A percentile compares a stretch with the other conserved stretches of the same genome.
These are phyloP conservation scores for Penicillium corylophilum DNA, from an alignment of 2,329 filamentous ascomycete species.

Conservation along the genomic window DNA sequence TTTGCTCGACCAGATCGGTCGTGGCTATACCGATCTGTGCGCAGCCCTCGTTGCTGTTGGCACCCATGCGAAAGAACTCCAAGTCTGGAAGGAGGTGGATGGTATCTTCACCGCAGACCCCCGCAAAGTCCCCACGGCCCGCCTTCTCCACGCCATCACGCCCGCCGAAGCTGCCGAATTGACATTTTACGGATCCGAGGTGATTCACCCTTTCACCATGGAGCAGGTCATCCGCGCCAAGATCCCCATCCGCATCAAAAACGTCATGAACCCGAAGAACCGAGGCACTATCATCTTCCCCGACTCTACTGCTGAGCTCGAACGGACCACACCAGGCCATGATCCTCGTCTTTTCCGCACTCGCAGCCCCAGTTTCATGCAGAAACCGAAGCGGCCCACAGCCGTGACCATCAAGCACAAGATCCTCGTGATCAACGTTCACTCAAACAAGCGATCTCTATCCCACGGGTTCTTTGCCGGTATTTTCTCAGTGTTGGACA, in stretches of 20 bases:
- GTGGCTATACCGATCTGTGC: slow-evolving; percentile 95
- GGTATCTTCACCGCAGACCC: slow-evolving; percentile 88
- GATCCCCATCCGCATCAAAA: slow-evolving; percentile 69
- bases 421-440: slow-evolving; percentile 95
- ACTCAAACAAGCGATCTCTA: slow-evolving; percentile 94
- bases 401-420: slow-evolving; percentile 97
- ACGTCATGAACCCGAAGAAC: slow-evolving; percentile 66
- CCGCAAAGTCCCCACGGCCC: slow-evolving; percentile 87
- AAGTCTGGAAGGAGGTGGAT: slow-evolving; percentile 99
- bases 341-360: slow-evolving; percentile 55
- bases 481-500: slow-evolving; percentile 88
- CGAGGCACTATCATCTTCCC: slow-evolving; percentile 70
- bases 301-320: slow-evolving; percentile 59
- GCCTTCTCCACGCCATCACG: slow-evolving; percentile 82
- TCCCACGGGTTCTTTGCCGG: slow-evolving; percentile 94
- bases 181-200: slow-evolving; percentile 91
- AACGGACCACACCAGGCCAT: slow-evolving; percentile 53
- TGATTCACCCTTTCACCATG: slow-evolving; percentile 99
- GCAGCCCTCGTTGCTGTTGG: slow-evolving; percentile 89
- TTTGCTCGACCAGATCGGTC: slow-evolving; percentile 84
- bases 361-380: slow-evolving; percentile 48
- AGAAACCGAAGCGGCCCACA: slow-evolving; percentile 71
- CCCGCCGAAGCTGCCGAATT: slow-evolving; percentile 93
- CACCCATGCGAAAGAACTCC: slow-evolving; percentile 80
- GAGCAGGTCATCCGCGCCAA: slow-evolving; percentile 73